Percentiles rank a stretch among this genome's conserved stretches.
phyloP scores from a whole-genome alignment of 441 rosid species.

The Euphorbia celastroides region DNA sequence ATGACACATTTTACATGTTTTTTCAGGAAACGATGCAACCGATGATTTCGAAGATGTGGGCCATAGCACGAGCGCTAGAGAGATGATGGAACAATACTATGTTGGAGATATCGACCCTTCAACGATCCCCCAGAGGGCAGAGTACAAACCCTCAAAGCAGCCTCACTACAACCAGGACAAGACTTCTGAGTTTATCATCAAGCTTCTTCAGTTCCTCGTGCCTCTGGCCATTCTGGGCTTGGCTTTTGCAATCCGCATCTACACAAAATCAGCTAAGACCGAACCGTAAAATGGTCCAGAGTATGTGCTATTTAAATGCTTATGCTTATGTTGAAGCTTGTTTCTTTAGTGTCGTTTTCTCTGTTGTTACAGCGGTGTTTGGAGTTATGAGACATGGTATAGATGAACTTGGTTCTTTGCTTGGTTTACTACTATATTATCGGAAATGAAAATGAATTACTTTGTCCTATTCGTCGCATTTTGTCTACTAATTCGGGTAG shows the following conservation, averaged over 20 bases:
- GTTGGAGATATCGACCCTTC: slow-evolving; percentile 71
- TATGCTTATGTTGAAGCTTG: neutral
- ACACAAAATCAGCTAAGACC: slow-evolving; percentile 77
- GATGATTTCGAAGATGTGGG: too few relatives aligned
- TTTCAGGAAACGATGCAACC: slow-evolving; percentile 77
- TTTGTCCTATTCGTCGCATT: neutral
- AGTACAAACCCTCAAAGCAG: slow-evolving; percentile 50
- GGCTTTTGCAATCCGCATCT: slow-evolving; percentile 68
- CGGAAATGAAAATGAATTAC: slow-evolving; percentile 4
- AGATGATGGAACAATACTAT: slow-evolving; percentile 65
- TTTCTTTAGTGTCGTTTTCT: neutral
- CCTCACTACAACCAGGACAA: slow-evolving; percentile 58
- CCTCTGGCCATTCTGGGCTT: slow-evolving; percentile 81
- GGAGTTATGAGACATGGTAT: neutral
- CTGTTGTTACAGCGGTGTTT: too few relatives aligned
- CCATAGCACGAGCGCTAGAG: slow-evolving; percentile 69
- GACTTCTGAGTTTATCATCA: slow-evolving; percentile 59
- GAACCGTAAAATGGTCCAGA: too few relatives aligned
- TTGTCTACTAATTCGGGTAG: too few relatives aligned
- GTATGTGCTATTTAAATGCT: slow-evolving; percentile 20
- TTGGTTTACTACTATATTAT: neutral
- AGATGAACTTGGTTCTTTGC: neutral
- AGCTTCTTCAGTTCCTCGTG: slow-evolving; percentile 79
- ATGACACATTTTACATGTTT: neutral
- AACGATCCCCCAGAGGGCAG: slow-evolving; percentile 31